Conservation (phyloP, 139 green algal species). For the Zygnema circumcarinatum region DNA sequence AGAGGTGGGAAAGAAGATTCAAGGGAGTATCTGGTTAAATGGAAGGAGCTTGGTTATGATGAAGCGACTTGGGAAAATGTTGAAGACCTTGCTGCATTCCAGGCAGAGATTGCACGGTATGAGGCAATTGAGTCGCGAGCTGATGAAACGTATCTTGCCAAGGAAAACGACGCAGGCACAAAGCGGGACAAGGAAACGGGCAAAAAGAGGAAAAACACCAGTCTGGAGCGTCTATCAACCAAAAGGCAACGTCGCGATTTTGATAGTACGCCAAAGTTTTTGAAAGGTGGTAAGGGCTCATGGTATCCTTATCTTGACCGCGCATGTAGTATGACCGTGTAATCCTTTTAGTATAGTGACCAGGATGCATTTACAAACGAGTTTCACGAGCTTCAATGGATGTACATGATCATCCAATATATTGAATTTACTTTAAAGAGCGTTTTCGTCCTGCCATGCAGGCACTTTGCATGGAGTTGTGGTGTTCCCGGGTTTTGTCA, state of each 20-base stretch:
- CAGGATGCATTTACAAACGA: background rate
- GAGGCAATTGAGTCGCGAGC: background rate
- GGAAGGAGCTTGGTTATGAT: slow-evolving; percentile 55
- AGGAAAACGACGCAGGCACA: background rate
- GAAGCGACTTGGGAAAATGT: slow-evolving; percentile 60
- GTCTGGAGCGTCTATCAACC: background rate
- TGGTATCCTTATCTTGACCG: background rate
- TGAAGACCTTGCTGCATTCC: slow-evolving; percentile 32
- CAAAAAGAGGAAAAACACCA: background rate
- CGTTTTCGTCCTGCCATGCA: too few species aligned
- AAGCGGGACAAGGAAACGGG: background rate
- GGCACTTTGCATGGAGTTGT: too few species aligned
- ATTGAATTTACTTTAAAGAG: too few species aligned
- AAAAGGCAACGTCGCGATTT: slow-evolving; percentile 27
- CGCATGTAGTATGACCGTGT: background rate
- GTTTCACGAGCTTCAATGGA: background rate
- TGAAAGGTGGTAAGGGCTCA: slow-evolving; percentile 44
- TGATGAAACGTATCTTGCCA: background rate
- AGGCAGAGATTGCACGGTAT: slow-evolving; percentile 6
- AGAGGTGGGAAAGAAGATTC: too few species aligned
- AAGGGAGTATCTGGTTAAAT: slow-evolving; percentile 63
- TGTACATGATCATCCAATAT: background rate
- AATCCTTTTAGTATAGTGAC: background rate
- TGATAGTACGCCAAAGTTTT: slow-evolving; percentile 31
- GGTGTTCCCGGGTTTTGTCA: too few species aligned